Conservation (phyloP, 2,329 filamentous ascomycete genomes). For the Purpureocillium takamizusanense region DNA sequence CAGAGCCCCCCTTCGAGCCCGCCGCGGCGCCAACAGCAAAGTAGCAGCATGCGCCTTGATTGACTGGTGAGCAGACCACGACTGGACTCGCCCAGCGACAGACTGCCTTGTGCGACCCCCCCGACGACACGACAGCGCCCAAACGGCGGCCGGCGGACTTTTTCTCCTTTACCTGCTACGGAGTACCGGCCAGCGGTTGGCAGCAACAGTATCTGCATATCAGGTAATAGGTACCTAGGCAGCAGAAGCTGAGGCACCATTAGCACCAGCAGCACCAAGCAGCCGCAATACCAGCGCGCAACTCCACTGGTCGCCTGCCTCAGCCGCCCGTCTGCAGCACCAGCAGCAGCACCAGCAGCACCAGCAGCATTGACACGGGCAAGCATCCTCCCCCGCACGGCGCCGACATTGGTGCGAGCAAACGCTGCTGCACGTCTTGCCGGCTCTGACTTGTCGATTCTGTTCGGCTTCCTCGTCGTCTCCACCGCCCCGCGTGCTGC, state of each 20-base stretch:
- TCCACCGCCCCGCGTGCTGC: neutral
- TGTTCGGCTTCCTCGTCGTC: slow-evolving; percentile 13
- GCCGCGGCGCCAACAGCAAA: too few species aligned
- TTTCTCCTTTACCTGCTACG: too few species aligned
- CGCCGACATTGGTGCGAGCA: slow-evolving; percentile 11
- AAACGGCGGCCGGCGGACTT: too few species aligned
- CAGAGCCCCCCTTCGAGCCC: too few species aligned
- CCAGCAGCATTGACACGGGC: neutral
- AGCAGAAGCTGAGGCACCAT: too few species aligned
- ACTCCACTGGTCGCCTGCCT: neutral
- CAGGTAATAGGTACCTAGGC: too few species aligned
- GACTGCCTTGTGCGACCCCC: slow-evolving; percentile 1
- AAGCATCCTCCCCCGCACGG: slow-evolving; percentile 2
- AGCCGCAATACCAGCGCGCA: neutral
- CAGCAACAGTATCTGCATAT: too few species aligned
- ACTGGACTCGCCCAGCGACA: too few species aligned
- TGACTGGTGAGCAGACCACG: neutral
- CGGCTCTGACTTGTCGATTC: slow-evolving; percentile 10
- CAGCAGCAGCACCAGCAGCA: neutral
- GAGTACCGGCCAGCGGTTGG: too few species aligned
- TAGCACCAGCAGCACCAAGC: neutral
- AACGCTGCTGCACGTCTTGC: slow-evolving; percentile 8
- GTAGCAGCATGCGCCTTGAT: neutral
- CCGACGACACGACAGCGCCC: too few species aligned
- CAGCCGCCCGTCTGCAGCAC: neutral